phyloP scores from a whole-genome alignment of 441 rosid species.

The Gossypium gossypioides region DNA sequence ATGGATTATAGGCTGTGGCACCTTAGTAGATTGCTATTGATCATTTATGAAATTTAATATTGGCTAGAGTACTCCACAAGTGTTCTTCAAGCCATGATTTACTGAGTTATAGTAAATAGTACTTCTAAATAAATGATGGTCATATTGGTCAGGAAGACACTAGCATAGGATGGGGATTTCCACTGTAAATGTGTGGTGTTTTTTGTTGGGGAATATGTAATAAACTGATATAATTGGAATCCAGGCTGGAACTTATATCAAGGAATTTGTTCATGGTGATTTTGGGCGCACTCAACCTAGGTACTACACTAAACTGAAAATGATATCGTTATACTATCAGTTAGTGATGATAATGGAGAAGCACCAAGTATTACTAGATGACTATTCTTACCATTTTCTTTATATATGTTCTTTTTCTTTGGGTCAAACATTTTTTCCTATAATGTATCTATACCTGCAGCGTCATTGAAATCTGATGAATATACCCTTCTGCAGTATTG shows the following conservation, averaged over 20 bases:
- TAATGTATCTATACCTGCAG: not conserved
- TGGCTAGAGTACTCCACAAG: not conserved
- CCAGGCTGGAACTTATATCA: conserved; percentile 96
- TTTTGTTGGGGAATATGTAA: not conserved
- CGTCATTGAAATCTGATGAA: not conserved
- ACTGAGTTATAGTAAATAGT: not conserved
- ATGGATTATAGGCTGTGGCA: not conserved
- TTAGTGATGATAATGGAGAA: not conserved
- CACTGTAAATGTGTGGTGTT: not conserved
- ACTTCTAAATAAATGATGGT: not conserved
- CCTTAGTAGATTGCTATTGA: not conserved
- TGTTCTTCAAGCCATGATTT: not conserved
- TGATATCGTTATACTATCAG: not conserved
- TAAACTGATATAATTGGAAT: conserved; percentile 8
- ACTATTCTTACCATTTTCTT: conserved; percentile 1
- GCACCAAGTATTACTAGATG: not conserved
- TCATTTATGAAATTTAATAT: not conserved
- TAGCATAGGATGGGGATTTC: not conserved
- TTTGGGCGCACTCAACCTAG: conserved; percentile 90
- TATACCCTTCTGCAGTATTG: conserved; percentile 44
- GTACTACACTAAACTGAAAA: conserved; percentile 28
- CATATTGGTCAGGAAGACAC: not conserved
- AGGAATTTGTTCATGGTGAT: conserved; percentile 97
- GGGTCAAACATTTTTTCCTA: not conserved
- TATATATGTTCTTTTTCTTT: not conserved